These are phyloP conservation scores for Colletotrichum acutatum DNA, from an alignment of 2,329 filamentous ascomycete genomes.

Conservation along the genomic window DNA sequence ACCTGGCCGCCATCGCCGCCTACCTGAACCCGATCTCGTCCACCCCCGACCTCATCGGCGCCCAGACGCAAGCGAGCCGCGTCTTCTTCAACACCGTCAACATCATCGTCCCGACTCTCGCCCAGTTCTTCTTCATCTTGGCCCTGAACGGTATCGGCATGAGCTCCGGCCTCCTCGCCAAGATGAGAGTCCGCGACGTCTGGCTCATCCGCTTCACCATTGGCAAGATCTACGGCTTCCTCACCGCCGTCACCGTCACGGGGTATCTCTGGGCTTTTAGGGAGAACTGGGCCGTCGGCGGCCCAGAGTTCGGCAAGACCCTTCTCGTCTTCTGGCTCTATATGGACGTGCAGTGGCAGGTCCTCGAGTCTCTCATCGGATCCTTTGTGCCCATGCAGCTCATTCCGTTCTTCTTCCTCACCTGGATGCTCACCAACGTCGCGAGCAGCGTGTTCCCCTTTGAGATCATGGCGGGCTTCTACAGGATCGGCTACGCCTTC, in stretches of 20 bases:
- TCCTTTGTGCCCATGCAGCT: constrained; percentile 46
- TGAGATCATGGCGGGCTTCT: constrained; percentile 51
- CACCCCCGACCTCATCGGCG: constrained; percentile 42
- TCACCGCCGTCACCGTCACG: constrained; percentile 50
- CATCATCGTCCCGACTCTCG: constrained; percentile 49
- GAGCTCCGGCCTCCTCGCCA: constrained; percentile 10
- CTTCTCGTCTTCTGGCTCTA: constrained; percentile 51
- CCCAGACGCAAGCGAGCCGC: constrained; percentile 47
- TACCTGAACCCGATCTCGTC: constrained; percentile 48
- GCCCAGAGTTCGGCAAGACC: constrained; percentile 39
- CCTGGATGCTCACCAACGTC: constrained; percentile 55
- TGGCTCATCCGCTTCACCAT: constrained; percentile 41
- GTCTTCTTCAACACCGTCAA: constrained; percentile 52
- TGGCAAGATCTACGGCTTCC: constrained; percentile 45
- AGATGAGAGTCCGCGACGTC: constrained; percentile 39
- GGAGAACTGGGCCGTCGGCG: constrained; percentile 52
- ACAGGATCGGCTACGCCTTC: constrained; percentile 49
- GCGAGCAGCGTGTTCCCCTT: constrained; percentile 49
- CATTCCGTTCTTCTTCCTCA: constrained; percentile 54
- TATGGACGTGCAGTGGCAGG: constrained; percentile 54
- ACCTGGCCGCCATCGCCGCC: constrained; percentile 41
- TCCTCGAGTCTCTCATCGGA: constrained; percentile 48
- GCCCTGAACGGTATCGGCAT: constrained; percentile 27
- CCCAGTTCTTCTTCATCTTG: constrained; percentile 43
- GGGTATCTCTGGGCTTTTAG: constrained; percentile 58